Percentiles rank a stretch among this genome's conserved stretches.
phyloP scores from a whole-genome alignment of 2,329 filamentous ascomycete species.

The Pseudocercospora ulei region DNA sequence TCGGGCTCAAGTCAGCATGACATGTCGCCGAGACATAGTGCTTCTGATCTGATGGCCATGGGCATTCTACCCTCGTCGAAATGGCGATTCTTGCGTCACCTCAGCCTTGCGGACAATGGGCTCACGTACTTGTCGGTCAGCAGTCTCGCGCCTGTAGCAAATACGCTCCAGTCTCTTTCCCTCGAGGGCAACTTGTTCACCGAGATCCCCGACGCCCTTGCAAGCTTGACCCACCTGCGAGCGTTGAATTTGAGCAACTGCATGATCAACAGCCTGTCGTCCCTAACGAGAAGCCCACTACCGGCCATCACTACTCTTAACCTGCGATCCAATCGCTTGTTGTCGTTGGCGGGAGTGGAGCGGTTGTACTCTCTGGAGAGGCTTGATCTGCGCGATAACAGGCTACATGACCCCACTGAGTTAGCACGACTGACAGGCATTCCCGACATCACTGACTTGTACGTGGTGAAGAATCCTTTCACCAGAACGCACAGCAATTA shows the following conservation, averaged over 20 bases:
- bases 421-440: slow-evolving; percentile 80
- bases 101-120: slow-evolving; percentile 85
- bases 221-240: slow-evolving; percentile 74
- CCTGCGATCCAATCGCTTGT: slow-evolving; percentile 75
- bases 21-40: slow-evolving; percentile 53
- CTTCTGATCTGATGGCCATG: slow-evolving; percentile 63
- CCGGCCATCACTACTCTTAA: slow-evolving; percentile 91
- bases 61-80: slow-evolving; percentile 71
- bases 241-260: slow-evolving; percentile 90
- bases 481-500: slow-evolving; percentile 77
- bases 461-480: slow-evolving; percentile 86
- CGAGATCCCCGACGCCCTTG: slow-evolving; percentile 86
- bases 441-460: slow-evolving; percentile 84
- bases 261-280: slow-evolving; percentile 93
- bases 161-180: slow-evolving; percentile 83
- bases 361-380: slow-evolving; percentile 79
- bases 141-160: slow-evolving; percentile 71
- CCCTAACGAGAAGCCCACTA: slow-evolving; percentile 71
- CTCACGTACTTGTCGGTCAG: slow-evolving; percentile 67
- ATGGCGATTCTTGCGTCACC: slow-evolving; percentile 87
- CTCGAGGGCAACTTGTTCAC: slow-evolving; percentile 85
- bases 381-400: slow-evolving; percentile 84
- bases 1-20: slow-evolving; percentile 67
- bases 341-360: slow-evolving; percentile 81
- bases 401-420: slow-evolving; percentile 80